These are phyloP conservation scores for Xylaria nigripes DNA, from an alignment of 495 filamentous ascomycete genomes.

Conservation along the genomic window DNA sequence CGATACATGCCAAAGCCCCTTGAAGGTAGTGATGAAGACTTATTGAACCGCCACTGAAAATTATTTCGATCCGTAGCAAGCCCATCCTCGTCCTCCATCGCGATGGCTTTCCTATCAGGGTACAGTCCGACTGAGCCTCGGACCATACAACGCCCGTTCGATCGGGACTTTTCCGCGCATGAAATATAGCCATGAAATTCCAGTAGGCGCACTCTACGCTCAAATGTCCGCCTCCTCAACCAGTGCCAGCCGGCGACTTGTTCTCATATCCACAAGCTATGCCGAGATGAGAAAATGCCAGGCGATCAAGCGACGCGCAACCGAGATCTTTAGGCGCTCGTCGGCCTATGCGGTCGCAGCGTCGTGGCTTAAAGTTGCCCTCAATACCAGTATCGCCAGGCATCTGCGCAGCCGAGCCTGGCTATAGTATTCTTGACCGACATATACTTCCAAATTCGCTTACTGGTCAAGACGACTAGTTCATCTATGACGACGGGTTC, in stretches of 20 bases:
- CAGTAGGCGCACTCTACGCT: neutral
- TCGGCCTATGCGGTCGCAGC: neutral
- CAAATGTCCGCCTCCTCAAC: neutral
- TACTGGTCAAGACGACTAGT: neutral
- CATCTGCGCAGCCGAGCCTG: neutral
- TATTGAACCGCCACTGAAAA: neutral
- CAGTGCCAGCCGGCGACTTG: neutral
- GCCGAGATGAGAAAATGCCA: neutral
- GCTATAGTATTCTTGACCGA: neutral
- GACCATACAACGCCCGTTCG: neutral
- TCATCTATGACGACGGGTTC: conserved; percentile 5
- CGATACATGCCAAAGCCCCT: too few species aligned
- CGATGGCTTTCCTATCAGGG: neutral
- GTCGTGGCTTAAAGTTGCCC: neutral
- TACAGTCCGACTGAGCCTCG: neutral
- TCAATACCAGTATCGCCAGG: neutral
- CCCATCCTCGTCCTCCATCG: neutral
- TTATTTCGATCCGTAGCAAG: neutral
- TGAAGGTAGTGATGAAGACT: too few species aligned
- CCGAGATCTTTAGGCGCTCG: neutral
- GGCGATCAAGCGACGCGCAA: neutral
- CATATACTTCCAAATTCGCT: neutral
- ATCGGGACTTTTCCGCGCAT: conserved; percentile 1
- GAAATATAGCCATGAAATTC: neutral
- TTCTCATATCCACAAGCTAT: neutral